Evolutionary conservation across 805 yeast species (phyloP).

Genomic region (Myxozyma sirexii): DNA sequence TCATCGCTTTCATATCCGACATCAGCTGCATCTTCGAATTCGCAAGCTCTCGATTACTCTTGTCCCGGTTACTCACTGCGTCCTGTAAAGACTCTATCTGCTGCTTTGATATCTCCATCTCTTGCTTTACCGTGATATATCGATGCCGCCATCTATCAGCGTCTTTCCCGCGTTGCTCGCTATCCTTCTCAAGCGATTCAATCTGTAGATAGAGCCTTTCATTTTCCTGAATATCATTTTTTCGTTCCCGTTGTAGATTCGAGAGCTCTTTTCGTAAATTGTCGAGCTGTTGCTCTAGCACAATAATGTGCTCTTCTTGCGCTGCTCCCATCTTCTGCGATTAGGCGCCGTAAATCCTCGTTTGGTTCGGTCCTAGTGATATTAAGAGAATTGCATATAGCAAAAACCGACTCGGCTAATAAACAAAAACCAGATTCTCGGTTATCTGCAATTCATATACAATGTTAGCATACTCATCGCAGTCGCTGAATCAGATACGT

Average conservation of each 20-base stretch:
- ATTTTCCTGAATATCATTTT: slow-evolving; percentile 1
- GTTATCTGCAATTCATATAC: no score
- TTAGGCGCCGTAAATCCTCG: neutral
- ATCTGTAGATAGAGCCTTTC: slow-evolving; percentile 9
- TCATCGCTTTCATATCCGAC: slow-evolving; percentile 10
- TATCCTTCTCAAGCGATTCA: slow-evolving; percentile 20
- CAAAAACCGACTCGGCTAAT: no score
- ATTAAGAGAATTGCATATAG: no score
- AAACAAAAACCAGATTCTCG: no score
- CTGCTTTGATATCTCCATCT: slow-evolving; percentile 4
- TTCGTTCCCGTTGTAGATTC: slow-evolving; percentile 1
- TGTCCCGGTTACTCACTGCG: slow-evolving; percentile 22
- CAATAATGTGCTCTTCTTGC: slow-evolving; percentile 11
- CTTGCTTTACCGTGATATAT: slow-evolving; percentile 16
- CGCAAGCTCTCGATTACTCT: slow-evolving; percentile 25
- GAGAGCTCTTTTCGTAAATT: slow-evolving; percentile 8
- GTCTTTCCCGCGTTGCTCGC: slow-evolving; percentile 14
- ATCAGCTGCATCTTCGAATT: slow-evolving; percentile 5
- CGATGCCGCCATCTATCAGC: slow-evolving; percentile 27
- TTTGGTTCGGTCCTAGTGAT: neutral
- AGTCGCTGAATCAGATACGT: no score
- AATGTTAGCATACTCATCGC: no score
- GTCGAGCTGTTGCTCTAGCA: slow-evolving; percentile 9
- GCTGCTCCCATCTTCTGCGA: neutral
- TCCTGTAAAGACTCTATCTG: slow-evolving; percentile 14